Evolutionary conservation across 345 rosid genomes (phyloP).

Genomic region (Physaria fendleri): DNA sequence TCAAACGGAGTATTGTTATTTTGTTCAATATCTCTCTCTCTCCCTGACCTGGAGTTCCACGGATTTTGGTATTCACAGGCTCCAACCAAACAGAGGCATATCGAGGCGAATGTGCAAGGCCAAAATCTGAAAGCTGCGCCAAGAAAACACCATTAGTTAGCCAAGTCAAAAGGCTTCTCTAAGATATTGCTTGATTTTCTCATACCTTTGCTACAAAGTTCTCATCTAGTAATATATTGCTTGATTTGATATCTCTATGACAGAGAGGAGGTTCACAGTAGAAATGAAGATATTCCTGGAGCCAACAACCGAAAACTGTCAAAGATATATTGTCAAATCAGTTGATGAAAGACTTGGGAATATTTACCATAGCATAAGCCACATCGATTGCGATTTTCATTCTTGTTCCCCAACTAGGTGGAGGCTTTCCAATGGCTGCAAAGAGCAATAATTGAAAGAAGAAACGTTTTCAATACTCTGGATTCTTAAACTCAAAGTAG

Average conservation of each 20-base stretch:
- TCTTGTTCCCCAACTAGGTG: constrained; percentile 90
- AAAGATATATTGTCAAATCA: constrained; percentile 8
- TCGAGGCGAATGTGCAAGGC: constrained; percentile 83
- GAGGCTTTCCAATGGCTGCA: constrained; percentile 51
- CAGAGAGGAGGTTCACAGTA: constrained; percentile 95
- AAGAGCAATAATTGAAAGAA: constrained; percentile 27
- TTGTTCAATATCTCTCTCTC: constrained; percentile 7
- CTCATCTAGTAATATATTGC: constrained; percentile 88
- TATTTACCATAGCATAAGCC: constrained; percentile 84
- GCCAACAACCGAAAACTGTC: constrained; percentile 30
- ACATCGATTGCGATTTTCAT: constrained; percentile 99
- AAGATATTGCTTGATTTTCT: constrained; percentile 77
- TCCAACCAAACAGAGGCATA: constrained; percentile 85
- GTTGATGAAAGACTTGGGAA: constrained; percentile 13
- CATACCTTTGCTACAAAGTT: constrained; percentile 82
- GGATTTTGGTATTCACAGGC: constrained; percentile 73
- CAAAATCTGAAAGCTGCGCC: constrained; percentile 88
- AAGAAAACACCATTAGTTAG: constrained; percentile 10
- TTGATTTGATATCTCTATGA: constrained; percentile 90
- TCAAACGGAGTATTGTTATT: background rate
- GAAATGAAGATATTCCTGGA: constrained; percentile 93
- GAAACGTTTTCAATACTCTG: constrained; percentile 7
- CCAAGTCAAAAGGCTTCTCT: background rate
- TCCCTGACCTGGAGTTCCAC: constrained; percentile 89
- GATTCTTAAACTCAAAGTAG: constrained; percentile 31